Percentiles rank a stretch among this genome's conserved stretches.
Evolutionary conservation across 768 basidiomycete species (phyloP).

Genomic region (Boletus pseudo-olivaceus): DNA sequence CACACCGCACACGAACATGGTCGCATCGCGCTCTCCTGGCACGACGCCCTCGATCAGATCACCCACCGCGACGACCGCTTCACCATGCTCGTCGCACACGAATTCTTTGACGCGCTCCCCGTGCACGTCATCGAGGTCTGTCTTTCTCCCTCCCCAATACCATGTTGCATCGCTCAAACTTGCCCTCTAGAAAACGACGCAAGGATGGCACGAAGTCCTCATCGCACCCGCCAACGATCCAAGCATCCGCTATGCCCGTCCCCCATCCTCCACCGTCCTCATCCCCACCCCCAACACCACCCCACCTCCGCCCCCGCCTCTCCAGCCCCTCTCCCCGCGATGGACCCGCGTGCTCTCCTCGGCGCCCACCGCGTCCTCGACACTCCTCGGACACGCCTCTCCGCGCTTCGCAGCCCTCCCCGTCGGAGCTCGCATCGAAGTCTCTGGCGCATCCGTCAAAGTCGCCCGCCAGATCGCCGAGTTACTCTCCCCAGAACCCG

Average conservation of each 20-base stretch:
- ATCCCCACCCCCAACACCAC: background rate
- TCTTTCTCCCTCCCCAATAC: background rate
- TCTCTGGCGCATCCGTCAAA: slow-evolving; percentile 68
- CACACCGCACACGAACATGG: slow-evolving; percentile 21
- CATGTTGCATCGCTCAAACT: background rate
- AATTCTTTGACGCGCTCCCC: slow-evolving; percentile 96
- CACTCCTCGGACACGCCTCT: slow-evolving; percentile 60
- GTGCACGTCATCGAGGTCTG: slow-evolving; percentile 83
- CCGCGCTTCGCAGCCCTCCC: slow-evolving; percentile 67
- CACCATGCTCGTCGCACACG: slow-evolving; percentile 90
- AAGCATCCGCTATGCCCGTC: slow-evolving; percentile 25
- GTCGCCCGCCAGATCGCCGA: slow-evolving; percentile 67
- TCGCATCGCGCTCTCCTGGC: slow-evolving; percentile 58
- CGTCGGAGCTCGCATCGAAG: slow-evolving; percentile 72
- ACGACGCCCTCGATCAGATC: slow-evolving; percentile 69
- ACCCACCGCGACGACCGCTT: slow-evolving; percentile 47
- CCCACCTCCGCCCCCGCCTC: background rate
- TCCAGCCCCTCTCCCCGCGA: slow-evolving; percentile 26
- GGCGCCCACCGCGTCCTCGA: slow-evolving; percentile 49
- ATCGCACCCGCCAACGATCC: slow-evolving; percentile 51
- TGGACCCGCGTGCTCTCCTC: slow-evolving; percentile 69
- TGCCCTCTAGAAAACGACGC: slow-evolving; percentile 56
- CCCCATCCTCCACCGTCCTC: slow-evolving; percentile 14
- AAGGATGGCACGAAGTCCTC: slow-evolving; percentile 86
- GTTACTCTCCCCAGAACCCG: slow-evolving; percentile 39